Evolutionary conservation across 345 rosid species (phyloP), one percentile per base, ranked within the genome.

Genomic region (Corchorus olitorius): DNA sequence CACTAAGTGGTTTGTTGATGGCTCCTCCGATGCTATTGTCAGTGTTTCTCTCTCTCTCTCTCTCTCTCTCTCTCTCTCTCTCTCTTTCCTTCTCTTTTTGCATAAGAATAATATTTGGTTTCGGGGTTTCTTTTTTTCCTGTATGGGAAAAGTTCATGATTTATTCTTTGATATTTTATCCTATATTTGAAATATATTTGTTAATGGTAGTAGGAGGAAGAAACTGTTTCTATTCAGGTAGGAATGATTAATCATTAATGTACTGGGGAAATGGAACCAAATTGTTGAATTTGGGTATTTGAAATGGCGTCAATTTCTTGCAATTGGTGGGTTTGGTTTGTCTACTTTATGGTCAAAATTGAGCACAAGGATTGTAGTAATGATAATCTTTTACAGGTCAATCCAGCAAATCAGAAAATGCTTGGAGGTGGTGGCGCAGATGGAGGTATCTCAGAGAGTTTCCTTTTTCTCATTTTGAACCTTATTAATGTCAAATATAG

Each of bases 361-460:
- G 43, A 62, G 45, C 19, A 34, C 12, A 16, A 45, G 34, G 66
- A 15, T 14, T 33, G n/a, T 62, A 14, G 11, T 46, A 4, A 43
- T 22, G 52, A 22, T 4, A 76, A 54, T 77, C 52, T 65, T 37
- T 35, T 61, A 37, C 48, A 94, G 98, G 97, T 87, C 0, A 90
- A 84, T 86, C 95, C 97, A 6, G 98, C 97, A 35, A 93, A 94
- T 79, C 92, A 82, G 82, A 79, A 79, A 72, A 91, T 94, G 98
- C 84, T 94, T 50, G 97, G 97, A 61, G 98, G 98, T 72, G 95
- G 94, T 78, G 98, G 97, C 50, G 98, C 97, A 0, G 97, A 94
- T 82, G 97, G 98, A 87, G 94, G 98, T 91, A 81, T 37, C 65
- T 11, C 19, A 9, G 35, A 41, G 12, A 53, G 3, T 55, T 52